Evolutionary conservation across 2,329 filamentous ascomycete species (phyloP), one percentile per base, ranked within the genome.

Genomic region (Ilyonectria mors-panacis): DNA sequence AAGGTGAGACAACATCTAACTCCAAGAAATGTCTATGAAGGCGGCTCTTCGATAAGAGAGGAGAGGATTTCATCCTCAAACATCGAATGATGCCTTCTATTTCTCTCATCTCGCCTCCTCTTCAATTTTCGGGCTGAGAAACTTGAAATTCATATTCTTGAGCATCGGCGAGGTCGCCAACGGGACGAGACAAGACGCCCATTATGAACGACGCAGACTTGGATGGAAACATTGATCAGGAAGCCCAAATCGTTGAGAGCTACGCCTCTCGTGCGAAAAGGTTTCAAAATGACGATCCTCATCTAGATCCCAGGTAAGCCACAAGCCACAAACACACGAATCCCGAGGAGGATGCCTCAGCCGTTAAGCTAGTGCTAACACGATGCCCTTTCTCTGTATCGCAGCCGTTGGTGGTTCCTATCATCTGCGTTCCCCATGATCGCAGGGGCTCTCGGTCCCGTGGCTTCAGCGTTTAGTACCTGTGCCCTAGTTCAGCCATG

Each of bases 381-480:
- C 30, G 8, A 28, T 30, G 19, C 12, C 15, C 39, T 3, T 45
- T n/a, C 28, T 35, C 28, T 30, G 44, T 10, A 39, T 42, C 21
- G 33, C 65, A 89, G 87, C 63, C 87, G 87, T 21, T 91, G 88
- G 88, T 91, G 88, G 88, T 86, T 91, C 74, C 85, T 88, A 28
- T 89, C 88, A 2, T 88, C 89, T 1, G 88, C 87, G 9, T 91
- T 94, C 69, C 93, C 93, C 35, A 89, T 98, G 77, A 87, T 96
- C 12, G 94, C 94, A 2, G 94, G 94, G 35, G 94, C 94, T 0
- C 87, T 96, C 2, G 94, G 94, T 1, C 95, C 95, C 0, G 88
- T 97, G 10, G 95, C 95, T 3, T 97, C 95, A 65, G 91, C 96
- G 28, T 92, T 96, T 80, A 95, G 92, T 65, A 94, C 97, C 65